phyloP scores from a whole-genome alignment of 441 rosid species.

The Biscutella laevigata region DNA sequence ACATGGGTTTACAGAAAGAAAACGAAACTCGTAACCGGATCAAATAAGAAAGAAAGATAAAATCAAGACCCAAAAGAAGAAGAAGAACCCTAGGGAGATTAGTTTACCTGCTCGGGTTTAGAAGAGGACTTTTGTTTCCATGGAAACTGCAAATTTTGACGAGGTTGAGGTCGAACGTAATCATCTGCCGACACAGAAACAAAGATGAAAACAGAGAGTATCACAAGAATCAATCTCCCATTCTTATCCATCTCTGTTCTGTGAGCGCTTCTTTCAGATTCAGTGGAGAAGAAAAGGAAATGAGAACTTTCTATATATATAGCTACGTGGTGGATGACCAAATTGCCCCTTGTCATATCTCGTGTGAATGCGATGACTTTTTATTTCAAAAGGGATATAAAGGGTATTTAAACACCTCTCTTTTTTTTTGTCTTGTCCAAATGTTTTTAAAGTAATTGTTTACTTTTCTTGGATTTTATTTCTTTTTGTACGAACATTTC shows the following conservation, averaged over 20 bases:
- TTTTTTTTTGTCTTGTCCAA: background rate
- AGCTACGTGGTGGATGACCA: background rate
- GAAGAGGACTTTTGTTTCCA: slow-evolving; percentile 43
- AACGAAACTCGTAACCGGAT: background rate
- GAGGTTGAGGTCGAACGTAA: slow-evolving; percentile 68
- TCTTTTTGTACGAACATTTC: no score
- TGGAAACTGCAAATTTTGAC: slow-evolving; percentile 58
- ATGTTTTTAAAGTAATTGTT: background rate
- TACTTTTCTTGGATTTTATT: no score
- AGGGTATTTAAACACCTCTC: background rate
- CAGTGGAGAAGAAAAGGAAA: background rate
- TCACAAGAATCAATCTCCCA: background rate
- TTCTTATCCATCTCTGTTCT: slow-evolving; percentile 10
- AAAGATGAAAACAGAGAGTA: slow-evolving; percentile 25
- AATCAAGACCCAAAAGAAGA: no score
- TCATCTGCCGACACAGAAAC: slow-evolving; percentile 36
- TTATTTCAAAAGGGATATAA: background rate
- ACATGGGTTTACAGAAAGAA: background rate
- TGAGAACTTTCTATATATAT: background rate
- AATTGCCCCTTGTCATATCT: background rate
- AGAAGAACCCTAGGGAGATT: background rate
- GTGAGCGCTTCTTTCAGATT: slow-evolving; percentile 16
- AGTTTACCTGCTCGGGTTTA: slow-evolving; percentile 68
- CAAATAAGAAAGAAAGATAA: background rate
- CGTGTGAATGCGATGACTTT: slow-evolving; percentile 10